Conservation (phyloP, 2,329 filamentous ascomycete genomes). For the Colletotrichum melonis region DNA sequence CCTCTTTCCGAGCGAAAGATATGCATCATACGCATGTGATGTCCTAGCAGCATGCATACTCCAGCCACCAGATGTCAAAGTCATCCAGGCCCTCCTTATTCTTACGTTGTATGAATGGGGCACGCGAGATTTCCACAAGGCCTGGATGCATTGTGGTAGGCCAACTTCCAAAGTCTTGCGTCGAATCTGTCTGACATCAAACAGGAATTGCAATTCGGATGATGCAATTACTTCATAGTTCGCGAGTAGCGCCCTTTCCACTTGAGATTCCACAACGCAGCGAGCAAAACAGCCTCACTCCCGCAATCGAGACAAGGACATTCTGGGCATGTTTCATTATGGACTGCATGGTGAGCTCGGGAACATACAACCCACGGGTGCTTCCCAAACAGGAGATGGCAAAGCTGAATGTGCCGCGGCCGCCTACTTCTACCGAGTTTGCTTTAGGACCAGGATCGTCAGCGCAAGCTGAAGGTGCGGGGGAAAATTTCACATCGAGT, state of each 20-base stretch:
- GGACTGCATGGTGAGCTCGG: constrained; percentile 56
- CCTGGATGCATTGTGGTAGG: constrained; percentile 54
- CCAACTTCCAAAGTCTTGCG: not conserved
- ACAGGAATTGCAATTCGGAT: constrained; percentile 51
- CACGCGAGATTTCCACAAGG: constrained; percentile 52
- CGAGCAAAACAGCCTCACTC: constrained; percentile 38
- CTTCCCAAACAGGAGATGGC: constrained; percentile 48
- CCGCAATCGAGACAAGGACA: constrained; percentile 50
- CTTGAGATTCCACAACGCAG: constrained; percentile 39
- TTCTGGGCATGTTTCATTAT: constrained; percentile 60
- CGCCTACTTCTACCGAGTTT: constrained; percentile 35
- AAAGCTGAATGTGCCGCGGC: constrained; percentile 43
- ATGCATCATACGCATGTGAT: constrained; percentile 44
- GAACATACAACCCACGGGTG: constrained; percentile 51
- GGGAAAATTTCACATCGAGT: constrained; percentile 20
- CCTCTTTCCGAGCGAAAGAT: constrained; percentile 46
- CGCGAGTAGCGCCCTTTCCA: constrained; percentile 42
- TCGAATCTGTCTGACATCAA: not conserved
- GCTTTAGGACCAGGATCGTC: constrained; percentile 5
- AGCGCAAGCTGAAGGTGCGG: constrained; percentile 28
- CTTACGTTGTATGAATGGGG: constrained; percentile 56
- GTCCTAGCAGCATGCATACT: constrained; percentile 42
- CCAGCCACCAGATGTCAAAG: constrained; percentile 45
- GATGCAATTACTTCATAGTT: constrained; percentile 49
- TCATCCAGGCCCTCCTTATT: constrained; percentile 53